phyloP scores from a whole-genome alignment of 768 basidiomycete genomes.

The Porphyrellus cyaneotinctus region DNA sequence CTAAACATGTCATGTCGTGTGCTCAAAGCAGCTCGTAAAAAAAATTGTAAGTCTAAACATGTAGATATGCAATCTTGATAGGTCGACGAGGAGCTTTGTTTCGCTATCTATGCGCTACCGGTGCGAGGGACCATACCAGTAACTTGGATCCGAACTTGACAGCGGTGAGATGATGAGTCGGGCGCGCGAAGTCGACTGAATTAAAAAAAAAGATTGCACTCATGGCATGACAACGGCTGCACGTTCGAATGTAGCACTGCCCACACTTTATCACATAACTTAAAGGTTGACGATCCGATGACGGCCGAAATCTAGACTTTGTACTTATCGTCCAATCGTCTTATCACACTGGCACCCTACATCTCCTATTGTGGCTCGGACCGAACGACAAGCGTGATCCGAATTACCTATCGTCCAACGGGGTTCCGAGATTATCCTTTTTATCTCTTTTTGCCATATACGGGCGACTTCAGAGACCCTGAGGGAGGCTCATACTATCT shows the following conservation, averaged over 20 bases:
- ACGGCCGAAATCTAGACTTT: background rate
- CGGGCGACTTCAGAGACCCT: background rate
- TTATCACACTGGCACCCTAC: background rate
- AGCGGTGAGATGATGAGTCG: too few species aligned
- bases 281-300: background rate
- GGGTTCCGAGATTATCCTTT: background rate
- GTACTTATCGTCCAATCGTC: conserved; percentile 2
- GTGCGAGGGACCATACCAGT: too few species aligned
- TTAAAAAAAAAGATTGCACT: too few species aligned
- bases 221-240: background rate
- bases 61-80: too few species aligned
- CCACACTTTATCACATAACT: background rate
- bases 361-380: background rate
- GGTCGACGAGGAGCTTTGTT: too few species aligned
- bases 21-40: too few species aligned
- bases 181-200: too few species aligned
- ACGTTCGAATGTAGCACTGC: background rate
- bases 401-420: conserved; percentile 1
- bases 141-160: too few species aligned
- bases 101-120: too few species aligned
- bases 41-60: too few species aligned
- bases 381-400: background rate
- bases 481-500: background rate
- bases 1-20: too few species aligned
- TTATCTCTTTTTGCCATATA: background rate